These are phyloP conservation scores for Crithidia thermophila DNA, from an alignment of 208 protist species.

Conservation along the genomic window DNA sequence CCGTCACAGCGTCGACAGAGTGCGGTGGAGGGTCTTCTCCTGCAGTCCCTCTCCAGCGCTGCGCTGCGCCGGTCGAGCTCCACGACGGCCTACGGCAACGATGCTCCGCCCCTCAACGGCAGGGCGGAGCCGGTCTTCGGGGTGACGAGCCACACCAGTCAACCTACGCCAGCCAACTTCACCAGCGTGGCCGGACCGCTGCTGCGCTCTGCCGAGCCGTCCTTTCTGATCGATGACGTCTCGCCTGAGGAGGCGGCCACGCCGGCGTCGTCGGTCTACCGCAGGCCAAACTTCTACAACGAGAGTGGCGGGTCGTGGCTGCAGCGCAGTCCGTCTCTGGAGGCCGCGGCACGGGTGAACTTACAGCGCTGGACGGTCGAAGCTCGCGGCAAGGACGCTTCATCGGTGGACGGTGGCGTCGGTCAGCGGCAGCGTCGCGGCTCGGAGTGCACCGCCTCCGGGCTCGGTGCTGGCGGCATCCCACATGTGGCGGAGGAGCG, in stretches of 20 bases:
- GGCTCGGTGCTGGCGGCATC: not conserved
- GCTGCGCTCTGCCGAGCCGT: conserved; percentile 12
- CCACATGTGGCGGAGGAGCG: not conserved
- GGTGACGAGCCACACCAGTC: no score
- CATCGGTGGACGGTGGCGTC: no score
- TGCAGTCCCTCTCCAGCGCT: conserved; percentile 17
- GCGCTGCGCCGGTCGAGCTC: conserved; percentile 18
- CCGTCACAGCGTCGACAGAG: not conserved
- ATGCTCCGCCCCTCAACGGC: not conserved
- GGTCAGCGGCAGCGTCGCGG: conserved; percentile 8
- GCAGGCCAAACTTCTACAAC: conserved; percentile 3
- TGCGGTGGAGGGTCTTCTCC: conserved; percentile 15
- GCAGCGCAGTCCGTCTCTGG: conserved; percentile 9
- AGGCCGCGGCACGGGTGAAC: not conserved
- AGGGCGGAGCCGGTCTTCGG: not conserved
- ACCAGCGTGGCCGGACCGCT: conserved; percentile 16
- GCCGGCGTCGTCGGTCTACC: not conserved
- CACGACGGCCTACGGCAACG: not conserved
- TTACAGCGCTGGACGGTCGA: not conserved
- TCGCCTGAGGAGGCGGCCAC: not conserved
- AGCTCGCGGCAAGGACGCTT: not conserved
- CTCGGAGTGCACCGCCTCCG: conserved; percentile 2
- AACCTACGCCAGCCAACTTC: not conserved
- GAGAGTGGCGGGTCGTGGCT: conserved; percentile 20
- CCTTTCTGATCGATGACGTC: conserved; percentile 8